Evolutionary conservation across 2,329 filamentous ascomycete genomes (phyloP), one percentile per base, ranked within the genome.

Genomic region (Ophiobolus disseminans): DNA sequence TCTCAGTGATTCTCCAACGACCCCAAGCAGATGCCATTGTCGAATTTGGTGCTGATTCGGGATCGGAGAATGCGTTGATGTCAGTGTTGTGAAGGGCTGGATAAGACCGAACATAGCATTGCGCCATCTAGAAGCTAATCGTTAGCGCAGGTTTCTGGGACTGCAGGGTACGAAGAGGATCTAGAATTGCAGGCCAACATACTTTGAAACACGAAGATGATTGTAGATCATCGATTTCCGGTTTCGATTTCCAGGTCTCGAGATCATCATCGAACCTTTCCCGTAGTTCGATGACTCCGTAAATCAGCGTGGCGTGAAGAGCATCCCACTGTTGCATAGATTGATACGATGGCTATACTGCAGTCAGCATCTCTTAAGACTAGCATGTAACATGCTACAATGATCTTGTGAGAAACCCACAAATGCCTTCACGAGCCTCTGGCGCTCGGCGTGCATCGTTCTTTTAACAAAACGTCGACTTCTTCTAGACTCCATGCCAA

Each of bases 271-370:
- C 19, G 19, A 37, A 19, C 13, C 35, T 37, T 20, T 37, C 35
- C 10, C 35, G 35, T 21, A 37, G 35, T 20, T 37, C 35, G 17
- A 37, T 14, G 22, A 37, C 21, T 13, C 22, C 35, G 13, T 37
- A 37, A 6, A 37, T 14, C 19, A 37, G 17, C 35, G 22, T 37
- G 21, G 35, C 35, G 22, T 37, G 35, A 10, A 37, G 35, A 13
- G 35, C 35, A 37, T 37, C 35, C 35, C 35, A 37, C 19, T 37
- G 35, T 37, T 37, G 35, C 35, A 37, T 37, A 10, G n/a, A 20
- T 21, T 37, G 35, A 22, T 37, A 37, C 14, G 35, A 10, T 37
- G 35, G 35, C n/a, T n/a, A n/a, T n/a, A n/a, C n/a, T n/a, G n/a
- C n/a, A n/a, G n/a, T n/a, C n/a, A n/a, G n/a, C n/a, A n/a, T n/a